Conservation (phyloP, 345 rosid genomes). For the Erucastrum elatum region DNA sequence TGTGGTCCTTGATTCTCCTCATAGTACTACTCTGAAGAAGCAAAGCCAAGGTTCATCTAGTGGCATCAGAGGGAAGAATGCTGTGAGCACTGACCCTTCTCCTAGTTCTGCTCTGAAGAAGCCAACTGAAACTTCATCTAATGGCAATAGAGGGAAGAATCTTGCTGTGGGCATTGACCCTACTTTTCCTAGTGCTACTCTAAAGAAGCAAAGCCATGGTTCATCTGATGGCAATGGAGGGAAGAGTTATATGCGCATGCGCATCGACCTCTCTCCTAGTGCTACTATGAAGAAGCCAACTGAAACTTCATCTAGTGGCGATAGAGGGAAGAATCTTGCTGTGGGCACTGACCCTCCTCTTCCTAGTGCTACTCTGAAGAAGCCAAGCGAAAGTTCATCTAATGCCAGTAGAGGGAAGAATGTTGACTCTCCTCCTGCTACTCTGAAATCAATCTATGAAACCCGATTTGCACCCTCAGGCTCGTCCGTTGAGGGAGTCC, state of each 20-base stretch:
- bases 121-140: conserved; percentile 26
- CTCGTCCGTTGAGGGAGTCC: conserved; percentile 20
- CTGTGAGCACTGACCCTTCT: not conserved
- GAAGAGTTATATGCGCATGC: conserved; percentile 27
- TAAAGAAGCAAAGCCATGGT: conserved; percentile 21
- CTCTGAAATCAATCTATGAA: conserved; percentile 17
- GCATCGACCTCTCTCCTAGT: not conserved
- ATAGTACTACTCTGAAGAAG: conserved; percentile 20
- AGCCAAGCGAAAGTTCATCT: not conserved
- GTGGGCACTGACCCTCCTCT: not conserved
- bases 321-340: not conserved
- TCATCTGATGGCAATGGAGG: conserved; percentile 2
- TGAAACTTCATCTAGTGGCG: not conserved
- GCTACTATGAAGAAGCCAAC: conserved; percentile 23
- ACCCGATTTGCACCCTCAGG: conserved; percentile 34
- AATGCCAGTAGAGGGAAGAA: conserved; percentile 25
- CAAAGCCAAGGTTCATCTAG: not conserved
- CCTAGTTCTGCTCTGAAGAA: not conserved
- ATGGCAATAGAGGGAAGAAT: conserved; percentile 25
- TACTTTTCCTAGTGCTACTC: conserved; percentile 5
- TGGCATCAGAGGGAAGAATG: conserved; percentile 3
- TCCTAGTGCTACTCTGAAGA: not conserved
- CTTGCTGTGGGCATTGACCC: not conserved
- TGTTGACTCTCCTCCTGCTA: conserved; percentile 24
- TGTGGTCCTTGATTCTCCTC: conserved; percentile 3